A percentile compares a stretch with the other conserved stretches of the same genome.
Evolutionary conservation across 768 basidiomycete genomes (phyloP).

Genomic region (Mycena venus): DNA sequence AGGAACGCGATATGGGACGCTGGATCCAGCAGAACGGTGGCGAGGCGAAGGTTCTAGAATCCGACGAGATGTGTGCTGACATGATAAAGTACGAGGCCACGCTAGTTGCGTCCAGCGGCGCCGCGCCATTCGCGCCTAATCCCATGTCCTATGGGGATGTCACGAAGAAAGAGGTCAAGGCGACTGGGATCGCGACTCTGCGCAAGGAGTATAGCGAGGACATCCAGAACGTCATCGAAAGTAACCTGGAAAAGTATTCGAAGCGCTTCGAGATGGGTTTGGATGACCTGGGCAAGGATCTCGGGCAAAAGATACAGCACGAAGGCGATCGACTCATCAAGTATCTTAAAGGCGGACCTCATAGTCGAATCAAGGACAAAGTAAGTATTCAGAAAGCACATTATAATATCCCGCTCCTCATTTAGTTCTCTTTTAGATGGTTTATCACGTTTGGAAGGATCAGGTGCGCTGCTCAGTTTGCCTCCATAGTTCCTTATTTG

Average conservation of each 20-base stretch:
- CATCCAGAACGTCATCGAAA: constrained; percentile 11
- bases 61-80: not conserved
- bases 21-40: constrained; percentile 40
- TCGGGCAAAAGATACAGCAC: constrained; percentile 27
- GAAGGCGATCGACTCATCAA: constrained; percentile 32
- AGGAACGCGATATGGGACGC: constrained; percentile 11
- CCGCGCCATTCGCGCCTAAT: not conserved
- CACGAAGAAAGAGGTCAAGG: constrained; percentile 13
- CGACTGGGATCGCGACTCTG: constrained; percentile 22
- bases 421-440: constrained; percentile 25
- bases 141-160: not conserved
- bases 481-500: not conserved
- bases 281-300: constrained; percentile 37
- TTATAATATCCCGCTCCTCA: not conserved
- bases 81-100: constrained; percentile 13
- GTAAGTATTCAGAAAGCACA: constrained; percentile 8
- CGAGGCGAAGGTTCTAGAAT: constrained; percentile 8
- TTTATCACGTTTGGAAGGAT: constrained; percentile 33
- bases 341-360: constrained; percentile 37
- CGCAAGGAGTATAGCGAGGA: constrained; percentile 33
- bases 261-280: constrained; percentile 28
- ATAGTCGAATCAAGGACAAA: constrained; percentile 38
- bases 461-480: constrained; percentile 4
- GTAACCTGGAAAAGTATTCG: constrained; percentile 30
- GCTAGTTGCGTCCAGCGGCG: not conserved